A percentile compares a stretch with the other conserved stretches of the same genome.
These are phyloP conservation scores for Penicillium sp. DNA, from an alignment of 2,329 filamentous ascomycete species.

Conservation along the genomic window DNA sequence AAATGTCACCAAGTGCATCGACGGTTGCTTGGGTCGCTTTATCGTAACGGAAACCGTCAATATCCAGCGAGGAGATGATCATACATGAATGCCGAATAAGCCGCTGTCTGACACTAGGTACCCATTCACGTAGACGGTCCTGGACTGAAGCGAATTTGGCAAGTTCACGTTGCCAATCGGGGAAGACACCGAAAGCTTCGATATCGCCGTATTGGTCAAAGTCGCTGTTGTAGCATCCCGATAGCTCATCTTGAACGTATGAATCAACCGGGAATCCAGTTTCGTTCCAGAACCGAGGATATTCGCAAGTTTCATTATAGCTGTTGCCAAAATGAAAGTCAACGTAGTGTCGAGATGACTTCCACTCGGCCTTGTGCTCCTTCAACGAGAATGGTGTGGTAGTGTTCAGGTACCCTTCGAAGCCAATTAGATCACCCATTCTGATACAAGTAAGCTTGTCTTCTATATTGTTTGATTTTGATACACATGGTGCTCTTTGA, in stretches of 20 bases:
- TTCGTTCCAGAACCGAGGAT: conserved; percentile 62
- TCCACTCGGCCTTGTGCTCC: conserved; percentile 61
- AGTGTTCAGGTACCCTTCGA: conserved; percentile 59
- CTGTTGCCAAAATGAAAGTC: conserved; percentile 58
- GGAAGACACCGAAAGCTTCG: conserved; percentile 62
- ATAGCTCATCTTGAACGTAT: conserved; percentile 48
- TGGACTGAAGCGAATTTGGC: conserved; percentile 67
- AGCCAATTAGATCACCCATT: conserved; percentile 62
- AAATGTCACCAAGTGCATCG: conserved; percentile 60
- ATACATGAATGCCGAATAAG: conserved; percentile 63
- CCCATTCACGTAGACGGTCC: conserved; percentile 65
- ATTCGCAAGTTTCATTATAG: conserved; percentile 55
- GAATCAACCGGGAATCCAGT: conserved; percentile 52
- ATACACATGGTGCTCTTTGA: neutral
- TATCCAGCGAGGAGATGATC: conserved; percentile 60
- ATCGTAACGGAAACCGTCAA: conserved; percentile 66
- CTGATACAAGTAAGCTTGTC: conserved; percentile 1
- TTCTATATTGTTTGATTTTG: neutral
- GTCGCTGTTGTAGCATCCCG: conserved; percentile 61
- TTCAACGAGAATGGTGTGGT: conserved; percentile 55
- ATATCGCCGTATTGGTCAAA: conserved; percentile 66
- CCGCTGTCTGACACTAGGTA: conserved; percentile 56
- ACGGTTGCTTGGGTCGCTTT: conserved; percentile 65
- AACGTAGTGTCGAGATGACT: conserved; percentile 53
- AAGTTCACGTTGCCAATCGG: conserved; percentile 63